Base-by-base conservation (phyloP, 129 eudicot genomes). In the Artemisia argyi region DNA sequence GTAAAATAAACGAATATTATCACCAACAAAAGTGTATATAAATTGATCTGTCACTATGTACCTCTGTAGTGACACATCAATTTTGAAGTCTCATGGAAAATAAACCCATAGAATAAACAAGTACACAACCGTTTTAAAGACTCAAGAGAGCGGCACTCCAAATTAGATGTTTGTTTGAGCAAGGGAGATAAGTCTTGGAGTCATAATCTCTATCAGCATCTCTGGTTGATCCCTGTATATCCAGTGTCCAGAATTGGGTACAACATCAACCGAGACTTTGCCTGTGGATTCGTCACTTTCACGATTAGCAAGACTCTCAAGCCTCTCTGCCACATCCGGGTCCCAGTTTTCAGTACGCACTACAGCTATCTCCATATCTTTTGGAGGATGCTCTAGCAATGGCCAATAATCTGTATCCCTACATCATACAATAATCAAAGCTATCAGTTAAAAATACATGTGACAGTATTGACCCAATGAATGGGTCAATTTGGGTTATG, bases 271-370 rank as follows among this genome's bases (percentile, higher is more conserved):
- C 8, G 82, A 85, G 47, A 84, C 80, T 73, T 82, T 88, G 13
- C 92, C 90, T 46, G 76, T 78, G 19, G 76, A 52, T 52, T 58
- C 88, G 67, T 64, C 79, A 3, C 11, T 69, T 55, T 68, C 69
- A 62, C 78, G 73, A 7, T 74, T 50, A 15, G 81, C 63, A 60
- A 88, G 79, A 9, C 54, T 83, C 73, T 91, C 86, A 47, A 91
- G 95, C 77, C 76, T 80, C 79, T 82, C 79, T 19, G 88, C 71
- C 63, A 78, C 73, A 61, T 80, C 78, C 9, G 73, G 65, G 24
- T 84, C 83, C 96, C 97, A 91, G 75, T 80, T 91, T 82, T 91
- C 97, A 4, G 92, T 93, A 14, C 89, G 95, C 48, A 91, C 88
- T 50, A 88, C 75, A 28, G 68, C 55, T 64, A 91, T 85, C 76